Base-by-base conservation (phyloP, 1,284 basidiomycete species). In the Omphalotus olearius region DNA sequence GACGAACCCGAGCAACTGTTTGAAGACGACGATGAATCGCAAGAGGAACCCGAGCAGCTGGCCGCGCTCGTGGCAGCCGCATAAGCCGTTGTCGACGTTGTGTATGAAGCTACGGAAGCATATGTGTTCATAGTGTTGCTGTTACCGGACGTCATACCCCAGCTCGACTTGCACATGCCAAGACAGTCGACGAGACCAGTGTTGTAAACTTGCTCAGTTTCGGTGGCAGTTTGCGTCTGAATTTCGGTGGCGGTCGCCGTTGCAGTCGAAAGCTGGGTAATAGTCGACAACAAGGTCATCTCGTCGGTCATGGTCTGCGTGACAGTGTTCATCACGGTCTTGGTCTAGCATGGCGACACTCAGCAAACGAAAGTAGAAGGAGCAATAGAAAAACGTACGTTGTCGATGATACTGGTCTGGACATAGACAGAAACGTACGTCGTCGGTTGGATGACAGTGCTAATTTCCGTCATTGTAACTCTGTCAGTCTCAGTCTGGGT, bases 171-270 rank as follows among this genome's bases (percentile, higher is more conserved):
- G 75, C 83, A 85, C 76, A 80, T 56, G 5, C 52, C 47, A 39
- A 85, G 68, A 66, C 83, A 85, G 50, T 75, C 65, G 45, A 75
- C 71, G 52, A 84, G 75, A 56, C 62, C 70, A 45, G 78, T 80
- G 59, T 76, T 66, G 16, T 61, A 53, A 43, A 74, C 70, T 17
- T 79, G 79, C 40, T 73, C 73, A 14, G 77, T 74, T 37, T 69
- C 69, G 13, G 76, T 79, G 42, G 68, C 62, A 10, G 76, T 78
- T 43, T 70, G 60, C 16, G 63, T 63, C 43, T 58, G 46, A 38
- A 58, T 52, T 42, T 52, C 2, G 40, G 39, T 39, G 5, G 39
- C 47, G 23, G 47, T 49, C 10, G 48, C 51, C 16, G 51, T 52
- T 18, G 44, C 68, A 23, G 76, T 76, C 9, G 71, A 72, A 45